A percentile compares a stretch with the other conserved stretches of the same genome.
phyloP scores from a whole-genome alignment of 1,284 basidiomycete species.

The Ceratobasidium theobromae region DNA sequence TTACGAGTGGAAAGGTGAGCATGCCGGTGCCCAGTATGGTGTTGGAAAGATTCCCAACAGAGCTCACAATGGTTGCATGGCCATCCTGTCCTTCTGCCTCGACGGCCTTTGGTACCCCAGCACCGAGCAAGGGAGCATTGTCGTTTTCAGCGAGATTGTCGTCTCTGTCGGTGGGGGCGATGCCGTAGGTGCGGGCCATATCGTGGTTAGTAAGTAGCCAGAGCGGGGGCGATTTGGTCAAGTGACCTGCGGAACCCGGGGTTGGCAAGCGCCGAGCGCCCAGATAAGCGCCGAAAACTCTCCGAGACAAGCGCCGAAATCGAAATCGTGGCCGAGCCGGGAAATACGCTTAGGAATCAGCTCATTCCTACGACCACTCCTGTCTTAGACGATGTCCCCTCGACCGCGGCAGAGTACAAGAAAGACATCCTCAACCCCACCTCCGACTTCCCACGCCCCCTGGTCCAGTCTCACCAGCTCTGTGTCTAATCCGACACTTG shows the following conservation, averaged over 20 bases:
- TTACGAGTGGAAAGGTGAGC: constrained; percentile 78
- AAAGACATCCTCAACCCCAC: neutral
- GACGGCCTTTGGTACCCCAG: neutral
- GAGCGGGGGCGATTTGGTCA: neutral
- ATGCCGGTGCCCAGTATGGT: constrained; percentile 90
- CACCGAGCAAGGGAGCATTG: constrained; percentile 11
- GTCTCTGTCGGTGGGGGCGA: constrained; percentile 8
- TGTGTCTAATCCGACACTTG: neutral
- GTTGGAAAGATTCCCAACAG: constrained; percentile 76
- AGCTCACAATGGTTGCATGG: constrained; percentile 64
- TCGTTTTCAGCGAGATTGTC: constrained; percentile 5
- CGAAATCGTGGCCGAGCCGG: neutral
- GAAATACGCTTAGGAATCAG: neutral
- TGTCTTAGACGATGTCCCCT: neutral
- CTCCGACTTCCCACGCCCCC: neutral
- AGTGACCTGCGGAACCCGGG: neutral
- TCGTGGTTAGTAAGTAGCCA: neutral
- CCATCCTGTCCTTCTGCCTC: constrained; percentile 54
- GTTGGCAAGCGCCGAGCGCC: neutral
- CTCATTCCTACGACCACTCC: neutral
- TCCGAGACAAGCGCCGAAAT: too few species aligned
- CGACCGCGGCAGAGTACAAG: neutral
- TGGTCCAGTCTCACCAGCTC: neutral
- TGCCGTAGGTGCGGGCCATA: constrained; percentile 19
- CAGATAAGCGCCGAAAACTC: too few species aligned